phyloP scores from a whole-genome alignment of 176 grass and related monocot species.

The Lolium rigidum region DNA sequence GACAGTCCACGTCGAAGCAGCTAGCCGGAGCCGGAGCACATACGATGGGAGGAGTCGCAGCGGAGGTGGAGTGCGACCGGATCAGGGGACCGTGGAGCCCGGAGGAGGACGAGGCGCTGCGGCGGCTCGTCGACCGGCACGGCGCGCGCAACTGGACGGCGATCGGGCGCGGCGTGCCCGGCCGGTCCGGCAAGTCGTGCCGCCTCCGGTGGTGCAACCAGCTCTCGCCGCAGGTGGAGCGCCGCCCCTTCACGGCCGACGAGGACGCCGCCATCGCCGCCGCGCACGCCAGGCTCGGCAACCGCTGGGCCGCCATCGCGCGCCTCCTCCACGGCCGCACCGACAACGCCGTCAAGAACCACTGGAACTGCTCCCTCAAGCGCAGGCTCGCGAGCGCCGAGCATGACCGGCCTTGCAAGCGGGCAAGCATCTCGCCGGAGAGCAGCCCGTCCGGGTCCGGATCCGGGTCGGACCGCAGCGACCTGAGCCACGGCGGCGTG shows the following conservation, averaged over 20 bases:
- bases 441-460: constrained; percentile 42
- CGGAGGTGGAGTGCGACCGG: constrained; percentile 45
- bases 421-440: constrained; percentile 58
- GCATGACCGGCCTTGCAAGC: constrained; percentile 39
- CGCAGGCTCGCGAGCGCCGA: no score
- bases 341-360: constrained; percentile 32
- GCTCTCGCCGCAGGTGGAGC: constrained; percentile 32
- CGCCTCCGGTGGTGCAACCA: not conserved
- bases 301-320: constrained; percentile 93
- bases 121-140: constrained; percentile 68
- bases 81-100: constrained; percentile 87
- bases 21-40: not conserved
- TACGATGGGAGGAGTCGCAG: no score
- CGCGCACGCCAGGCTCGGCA: constrained; percentile 71
- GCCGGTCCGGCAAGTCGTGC: not conserved
- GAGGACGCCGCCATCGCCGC: no score
- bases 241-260: no score
- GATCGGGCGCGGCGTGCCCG: constrained; percentile 35
- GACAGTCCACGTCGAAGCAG: not conserved
- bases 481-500: constrained; percentile 48
- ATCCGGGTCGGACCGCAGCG: constrained; percentile 55
- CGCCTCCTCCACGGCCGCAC: constrained; percentile 79
- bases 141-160: constrained; percentile 92
- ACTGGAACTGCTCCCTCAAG: no score
- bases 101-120: constrained; percentile 85